A percentile compares a stretch with the other conserved stretches of the same genome.
Evolutionary conservation across 2,329 filamentous ascomycete genomes (phyloP).

Genomic region (Pseudomassariella vexata): DNA sequence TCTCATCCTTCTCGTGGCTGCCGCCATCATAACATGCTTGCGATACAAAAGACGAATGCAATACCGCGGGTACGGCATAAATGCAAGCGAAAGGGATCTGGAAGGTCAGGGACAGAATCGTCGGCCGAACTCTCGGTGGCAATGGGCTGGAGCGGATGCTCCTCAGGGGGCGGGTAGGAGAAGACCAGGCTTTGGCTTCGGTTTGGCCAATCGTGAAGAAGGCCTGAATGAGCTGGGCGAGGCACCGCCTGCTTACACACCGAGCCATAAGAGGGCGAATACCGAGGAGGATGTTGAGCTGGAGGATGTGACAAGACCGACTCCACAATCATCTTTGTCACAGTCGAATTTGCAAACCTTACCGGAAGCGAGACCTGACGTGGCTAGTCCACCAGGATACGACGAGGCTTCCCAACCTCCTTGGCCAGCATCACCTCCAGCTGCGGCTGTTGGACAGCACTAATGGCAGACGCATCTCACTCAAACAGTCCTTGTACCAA

Average conservation of each 20-base stretch:
- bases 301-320: not conserved
- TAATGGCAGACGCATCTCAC: too few species aligned
- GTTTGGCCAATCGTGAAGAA: constrained; percentile 19
- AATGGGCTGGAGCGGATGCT: constrained; percentile 4
- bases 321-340: not conserved
- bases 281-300: constrained; percentile 14
- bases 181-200: constrained; percentile 9
- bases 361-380: not conserved
- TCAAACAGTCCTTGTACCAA: too few species aligned
- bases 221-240: constrained; percentile 27
- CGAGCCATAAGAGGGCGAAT: constrained; percentile 12
- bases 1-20: constrained; percentile 19
- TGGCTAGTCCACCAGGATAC: constrained; percentile 4
- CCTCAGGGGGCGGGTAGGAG: constrained; percentile 1
- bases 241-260: constrained; percentile 24
- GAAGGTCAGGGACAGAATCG: constrained; percentile 13
- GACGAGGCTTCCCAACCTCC: constrained; percentile 5
- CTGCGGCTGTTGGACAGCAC: too few species aligned
- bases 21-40: constrained; percentile 17
- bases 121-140: constrained; percentile 10
- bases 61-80: constrained; percentile 11
- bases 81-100: constrained; percentile 15
- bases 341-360: not conserved
- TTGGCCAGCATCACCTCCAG: too few species aligned
- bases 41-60: constrained; percentile 17